Evolutionary conservation across 75 land plant genomes (phyloP).

Genomic region (Adiantum capillusveneris): DNA sequence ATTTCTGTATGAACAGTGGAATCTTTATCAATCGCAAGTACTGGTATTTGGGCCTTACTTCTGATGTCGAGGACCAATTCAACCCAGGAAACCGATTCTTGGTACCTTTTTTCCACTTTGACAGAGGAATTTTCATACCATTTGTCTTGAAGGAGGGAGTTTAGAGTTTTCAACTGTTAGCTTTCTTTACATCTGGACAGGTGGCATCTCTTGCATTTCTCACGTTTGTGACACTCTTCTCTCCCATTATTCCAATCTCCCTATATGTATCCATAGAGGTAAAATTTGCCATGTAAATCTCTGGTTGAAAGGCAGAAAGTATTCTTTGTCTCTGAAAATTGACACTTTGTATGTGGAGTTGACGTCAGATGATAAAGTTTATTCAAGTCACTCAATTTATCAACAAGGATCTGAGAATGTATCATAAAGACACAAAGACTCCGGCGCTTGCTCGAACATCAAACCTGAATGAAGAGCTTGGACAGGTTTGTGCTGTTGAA

Average conservation of each 20-base stretch:
- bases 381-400: conserved; percentile 88
- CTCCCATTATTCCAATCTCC: conserved; percentile 95
- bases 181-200: conserved; percentile 21
- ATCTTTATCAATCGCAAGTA: conserved; percentile 68
- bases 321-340: not conserved
- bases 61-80: conserved; percentile 65
- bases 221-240: conserved; percentile 85
- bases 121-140: not conserved
- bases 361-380: conserved; percentile 89
- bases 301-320: not conserved
- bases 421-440: conserved; percentile 71
- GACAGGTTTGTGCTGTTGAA: conserved; percentile 58
- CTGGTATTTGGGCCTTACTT: conserved; percentile 55
- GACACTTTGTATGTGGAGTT: not conserved
- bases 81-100: conserved; percentile 72
- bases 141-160: not conserved
- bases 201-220: conserved; percentile 74
- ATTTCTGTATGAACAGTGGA: too few species aligned
- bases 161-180: conserved; percentile 1
- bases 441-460: conserved; percentile 96
- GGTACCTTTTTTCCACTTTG: conserved; percentile 31
- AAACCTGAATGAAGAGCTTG: conserved; percentile 98
- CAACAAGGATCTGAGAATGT: conserved; percentile 87
- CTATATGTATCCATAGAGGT: conserved; percentile 99
- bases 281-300: not conserved